Percentiles rank a stretch among this genome's conserved stretches.
These are phyloP conservation scores for Thalassiosira sp. DNA, from an alignment of 352 stramenopile genomes.

Conservation along the genomic window DNA sequence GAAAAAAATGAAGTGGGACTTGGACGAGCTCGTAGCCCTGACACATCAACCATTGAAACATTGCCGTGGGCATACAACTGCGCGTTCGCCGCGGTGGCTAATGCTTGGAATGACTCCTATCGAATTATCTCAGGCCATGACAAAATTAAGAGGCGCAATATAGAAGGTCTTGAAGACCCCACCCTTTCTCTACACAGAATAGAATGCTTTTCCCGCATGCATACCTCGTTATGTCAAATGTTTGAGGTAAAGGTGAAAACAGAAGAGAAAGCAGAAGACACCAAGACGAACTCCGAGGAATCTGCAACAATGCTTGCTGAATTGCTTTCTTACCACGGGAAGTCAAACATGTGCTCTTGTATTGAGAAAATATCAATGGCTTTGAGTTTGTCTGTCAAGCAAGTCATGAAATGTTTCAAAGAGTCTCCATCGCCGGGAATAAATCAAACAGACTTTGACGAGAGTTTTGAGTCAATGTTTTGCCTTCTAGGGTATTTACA, in stretches of 20 bases:
- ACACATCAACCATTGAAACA: slow-evolving; percentile 14
- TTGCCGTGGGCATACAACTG: slow-evolving; percentile 32
- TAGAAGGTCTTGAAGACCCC: background rate
- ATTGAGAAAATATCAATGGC: slow-evolving; percentile 40
- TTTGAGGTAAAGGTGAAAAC: slow-evolving; percentile 24
- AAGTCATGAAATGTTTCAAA: slow-evolving; percentile 38
- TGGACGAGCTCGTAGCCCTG: slow-evolving; percentile 11
- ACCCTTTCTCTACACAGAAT: slow-evolving; percentile 26
- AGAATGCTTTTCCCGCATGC: slow-evolving; percentile 11
- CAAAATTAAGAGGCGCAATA: slow-evolving; percentile 1
- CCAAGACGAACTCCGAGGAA: slow-evolving; percentile 1
- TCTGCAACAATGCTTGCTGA: slow-evolving; percentile 17
- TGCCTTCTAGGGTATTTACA: slow-evolving; percentile 37
- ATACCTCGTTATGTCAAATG: slow-evolving; percentile 24
- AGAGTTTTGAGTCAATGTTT: slow-evolving; percentile 38
- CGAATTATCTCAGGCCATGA: slow-evolving; percentile 11
- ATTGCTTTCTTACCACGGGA: slow-evolving; percentile 33
- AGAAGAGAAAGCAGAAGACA: background rate
- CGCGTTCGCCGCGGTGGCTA: slow-evolving; percentile 24
- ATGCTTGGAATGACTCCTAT: slow-evolving; percentile 47
- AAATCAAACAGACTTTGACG: slow-evolving; percentile 29
- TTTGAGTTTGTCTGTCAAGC: slow-evolving; percentile 31
- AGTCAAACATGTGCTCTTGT: slow-evolving; percentile 40
- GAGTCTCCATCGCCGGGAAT: slow-evolving; percentile 2
- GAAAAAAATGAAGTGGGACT: slow-evolving; percentile 4